Evolutionary conservation across 306 rosid genomes (phyloP).

Genomic region (Prunus salicina): DNA sequence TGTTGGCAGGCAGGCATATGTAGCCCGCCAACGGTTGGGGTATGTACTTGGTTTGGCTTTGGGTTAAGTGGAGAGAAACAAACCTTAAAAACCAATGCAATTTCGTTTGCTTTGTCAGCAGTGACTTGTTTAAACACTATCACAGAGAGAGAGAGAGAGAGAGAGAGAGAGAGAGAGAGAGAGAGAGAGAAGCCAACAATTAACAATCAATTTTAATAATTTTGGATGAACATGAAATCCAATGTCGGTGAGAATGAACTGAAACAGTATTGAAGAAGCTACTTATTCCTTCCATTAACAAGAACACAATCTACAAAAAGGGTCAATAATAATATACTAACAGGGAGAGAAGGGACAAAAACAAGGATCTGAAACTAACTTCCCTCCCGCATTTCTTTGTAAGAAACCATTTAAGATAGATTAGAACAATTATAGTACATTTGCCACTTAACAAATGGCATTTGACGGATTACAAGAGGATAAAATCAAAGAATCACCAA

Average conservation of each 20-base stretch:
- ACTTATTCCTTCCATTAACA: constrained; percentile 40
- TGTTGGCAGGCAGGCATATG: neutral
- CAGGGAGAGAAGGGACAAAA: neutral
- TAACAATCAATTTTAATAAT: too few species aligned
- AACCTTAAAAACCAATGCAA: too few species aligned
- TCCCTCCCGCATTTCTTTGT: constrained; percentile 41
- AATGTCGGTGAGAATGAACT: neutral
- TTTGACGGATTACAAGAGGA: constrained; percentile 35
- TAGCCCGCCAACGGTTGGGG: neutral
- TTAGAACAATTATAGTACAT: constrained; percentile 51
- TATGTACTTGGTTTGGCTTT: too few species aligned
- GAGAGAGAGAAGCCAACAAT: too few species aligned
- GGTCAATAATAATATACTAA: constrained; percentile 21
- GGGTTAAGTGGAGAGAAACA: too few species aligned
- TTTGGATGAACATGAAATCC: too few species aligned
- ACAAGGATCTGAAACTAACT: constrained; percentile 23
- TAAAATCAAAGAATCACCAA: constrained; percentile 65
- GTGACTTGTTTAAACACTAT: too few species aligned
- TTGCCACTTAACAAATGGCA: constrained; percentile 44
- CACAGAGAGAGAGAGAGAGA: too few species aligned
- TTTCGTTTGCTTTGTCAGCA: too few species aligned
- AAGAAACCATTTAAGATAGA: constrained; percentile 36
- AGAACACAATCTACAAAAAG: constrained; percentile 43
- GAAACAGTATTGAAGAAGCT: constrained; percentile 2
- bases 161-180: too few species aligned